phyloP scores from a whole-genome alignment of 768 basidiomycete species.

The Tulasnella sp. region DNA sequence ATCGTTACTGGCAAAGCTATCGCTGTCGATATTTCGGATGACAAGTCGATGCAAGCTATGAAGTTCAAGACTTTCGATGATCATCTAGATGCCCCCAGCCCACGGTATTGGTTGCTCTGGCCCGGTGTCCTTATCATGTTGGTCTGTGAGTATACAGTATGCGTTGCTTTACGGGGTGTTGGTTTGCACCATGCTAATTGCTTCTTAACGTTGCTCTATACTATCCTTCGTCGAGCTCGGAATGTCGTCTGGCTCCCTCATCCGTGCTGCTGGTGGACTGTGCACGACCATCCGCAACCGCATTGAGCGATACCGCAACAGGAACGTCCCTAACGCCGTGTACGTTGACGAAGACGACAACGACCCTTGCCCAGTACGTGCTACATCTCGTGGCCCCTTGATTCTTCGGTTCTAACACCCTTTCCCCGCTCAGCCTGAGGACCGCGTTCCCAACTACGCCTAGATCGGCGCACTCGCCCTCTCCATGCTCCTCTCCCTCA shows the following conservation, averaged over 20 bases:
- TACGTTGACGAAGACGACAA: slow-evolving; percentile 36
- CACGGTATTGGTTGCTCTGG: slow-evolving; percentile 57
- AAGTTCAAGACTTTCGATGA: slow-evolving; percentile 40
- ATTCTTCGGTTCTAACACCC: background rate
- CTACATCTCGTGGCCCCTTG: no score
- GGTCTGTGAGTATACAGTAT: slow-evolving; percentile 35
- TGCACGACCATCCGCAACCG: background rate
- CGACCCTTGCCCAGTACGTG: slow-evolving; percentile 41
- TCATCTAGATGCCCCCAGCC: slow-evolving; percentile 42
- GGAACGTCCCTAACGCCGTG: slow-evolving; percentile 21
- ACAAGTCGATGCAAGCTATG: slow-evolving; percentile 39
- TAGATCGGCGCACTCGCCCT: slow-evolving; percentile 46
- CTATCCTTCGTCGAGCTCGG: slow-evolving; percentile 42
- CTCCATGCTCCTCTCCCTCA: slow-evolving; percentile 40
- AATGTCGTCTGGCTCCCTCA: slow-evolving; percentile 34
- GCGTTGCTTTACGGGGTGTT: background rate
- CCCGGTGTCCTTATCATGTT: slow-evolving; percentile 57
- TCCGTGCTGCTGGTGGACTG: background rate
- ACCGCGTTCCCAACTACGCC: slow-evolving; percentile 50
- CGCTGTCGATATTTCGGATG: slow-evolving; percentile 35
- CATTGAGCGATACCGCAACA: background rate
- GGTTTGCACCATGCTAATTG: background rate
- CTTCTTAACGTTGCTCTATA: background rate
- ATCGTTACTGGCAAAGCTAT: slow-evolving; percentile 48
- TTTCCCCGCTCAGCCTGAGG: slow-evolving; percentile 28